phyloP scores from a whole-genome alignment of 2,329 filamentous ascomycete genomes.

The Xylariaceae sp. region DNA sequence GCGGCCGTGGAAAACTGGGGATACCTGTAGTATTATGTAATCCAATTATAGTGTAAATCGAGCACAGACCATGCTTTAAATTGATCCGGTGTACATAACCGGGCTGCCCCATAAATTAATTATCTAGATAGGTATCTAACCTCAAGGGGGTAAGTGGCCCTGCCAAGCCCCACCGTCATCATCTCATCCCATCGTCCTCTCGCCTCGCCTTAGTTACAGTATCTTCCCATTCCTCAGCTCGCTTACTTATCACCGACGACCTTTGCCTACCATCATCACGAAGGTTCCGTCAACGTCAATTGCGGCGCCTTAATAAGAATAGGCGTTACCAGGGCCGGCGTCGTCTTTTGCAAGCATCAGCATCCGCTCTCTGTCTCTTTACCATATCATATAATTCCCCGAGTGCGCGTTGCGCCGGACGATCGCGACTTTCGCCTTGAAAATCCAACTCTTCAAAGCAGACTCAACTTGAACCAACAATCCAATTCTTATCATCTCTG shows the following conservation, averaged over 20 bases:
- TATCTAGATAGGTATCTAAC: background rate
- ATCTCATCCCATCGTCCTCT: constrained; percentile 7
- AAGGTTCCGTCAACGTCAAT: background rate
- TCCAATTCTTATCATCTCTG: background rate
- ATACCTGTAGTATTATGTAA: too few relatives aligned
- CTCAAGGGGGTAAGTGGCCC: background rate
- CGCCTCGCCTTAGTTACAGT: background rate
- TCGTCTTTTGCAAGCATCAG: background rate
- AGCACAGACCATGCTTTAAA: background rate
- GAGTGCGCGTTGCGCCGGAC: background rate
- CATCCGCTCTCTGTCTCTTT: background rate
- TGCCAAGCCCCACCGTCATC: constrained; percentile 7
- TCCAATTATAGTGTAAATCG: too few relatives aligned
- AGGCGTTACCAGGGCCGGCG: background rate
- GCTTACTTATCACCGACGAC: background rate
- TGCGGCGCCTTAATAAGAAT: background rate
- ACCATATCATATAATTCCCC: background rate
- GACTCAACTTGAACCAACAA: background rate
- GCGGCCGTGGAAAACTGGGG: too few relatives aligned
- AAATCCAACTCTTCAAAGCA: background rate
- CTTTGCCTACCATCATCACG: background rate
- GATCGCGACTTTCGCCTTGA: constrained; percentile 6
- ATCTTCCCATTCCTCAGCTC: constrained; percentile 8
- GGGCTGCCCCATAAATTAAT: background rate
- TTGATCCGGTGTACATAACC: background rate